These are phyloP conservation scores for Pulveroboletus sp. DNA, from an alignment of 768 basidiomycete species.

Conservation along the genomic window DNA sequence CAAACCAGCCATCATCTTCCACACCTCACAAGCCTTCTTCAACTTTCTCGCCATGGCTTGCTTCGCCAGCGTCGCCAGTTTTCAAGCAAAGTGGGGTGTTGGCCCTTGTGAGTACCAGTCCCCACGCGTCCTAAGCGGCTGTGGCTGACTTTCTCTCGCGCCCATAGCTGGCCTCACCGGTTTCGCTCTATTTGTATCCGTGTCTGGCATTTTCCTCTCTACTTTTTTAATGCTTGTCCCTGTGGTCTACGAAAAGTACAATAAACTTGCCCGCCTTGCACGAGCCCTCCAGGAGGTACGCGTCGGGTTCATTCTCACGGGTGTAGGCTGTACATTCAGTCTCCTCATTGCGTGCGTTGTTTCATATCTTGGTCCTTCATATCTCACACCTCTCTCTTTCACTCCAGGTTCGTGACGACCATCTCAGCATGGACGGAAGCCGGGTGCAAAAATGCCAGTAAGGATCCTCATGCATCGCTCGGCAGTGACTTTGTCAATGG, in stretches of 20 bases:
- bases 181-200: constrained; percentile 77
- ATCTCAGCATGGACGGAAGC: constrained; percentile 85
- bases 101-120: constrained; percentile 69
- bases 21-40: constrained; percentile 82
- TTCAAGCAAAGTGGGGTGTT: constrained; percentile 80
- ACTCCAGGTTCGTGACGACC: constrained; percentile 60
- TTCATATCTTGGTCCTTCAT: constrained; percentile 13
- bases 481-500: constrained; percentile 64
- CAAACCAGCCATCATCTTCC: constrained; percentile 74
- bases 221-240: constrained; percentile 72
- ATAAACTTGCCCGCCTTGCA: constrained; percentile 72
- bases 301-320: constrained; percentile 78
- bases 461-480: constrained; percentile 73
- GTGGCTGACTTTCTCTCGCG: constrained; percentile 11
- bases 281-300: constrained; percentile 79
- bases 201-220: constrained; percentile 69
- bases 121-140: background rate
- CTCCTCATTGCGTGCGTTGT: constrained; percentile 72
- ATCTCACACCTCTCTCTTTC: background rate
- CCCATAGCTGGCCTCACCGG: constrained; percentile 75
- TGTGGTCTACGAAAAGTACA: constrained; percentile 80
- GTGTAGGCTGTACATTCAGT: constrained; percentile 57
- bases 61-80: constrained; percentile 82
- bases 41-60: constrained; percentile 90
- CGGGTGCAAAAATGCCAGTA: constrained; percentile 80